Conservation (phyloP, 345 rosid species). For the Populus alba region DNA sequence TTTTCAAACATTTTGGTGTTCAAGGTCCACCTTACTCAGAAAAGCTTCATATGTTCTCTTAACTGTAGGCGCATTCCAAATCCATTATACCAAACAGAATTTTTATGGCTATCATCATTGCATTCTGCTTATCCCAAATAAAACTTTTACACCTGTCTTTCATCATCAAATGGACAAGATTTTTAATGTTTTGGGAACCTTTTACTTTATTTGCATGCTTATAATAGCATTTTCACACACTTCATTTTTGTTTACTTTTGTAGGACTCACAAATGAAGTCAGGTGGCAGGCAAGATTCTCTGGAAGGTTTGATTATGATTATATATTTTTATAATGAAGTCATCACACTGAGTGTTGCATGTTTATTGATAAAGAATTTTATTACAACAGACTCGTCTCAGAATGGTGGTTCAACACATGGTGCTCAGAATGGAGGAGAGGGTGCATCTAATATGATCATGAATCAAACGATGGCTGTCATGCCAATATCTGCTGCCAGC, state of each 20-base stretch:
- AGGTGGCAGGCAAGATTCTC: constrained; percentile 69
- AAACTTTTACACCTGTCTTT: neutral
- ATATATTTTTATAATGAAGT: neutral
- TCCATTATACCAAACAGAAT: neutral
- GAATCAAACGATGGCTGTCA: constrained; percentile 49
- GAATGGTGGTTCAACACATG: constrained; percentile 67
- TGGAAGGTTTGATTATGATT: constrained; percentile 51
- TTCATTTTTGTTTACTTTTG: constrained; percentile 14
- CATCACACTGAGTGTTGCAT: neutral
- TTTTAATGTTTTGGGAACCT: neutral
- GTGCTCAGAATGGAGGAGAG: constrained; percentile 63
- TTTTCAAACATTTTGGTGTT: too few species aligned
- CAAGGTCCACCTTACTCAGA: too few species aligned
- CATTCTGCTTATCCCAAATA: neutral
- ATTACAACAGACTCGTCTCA: constrained; percentile 63
- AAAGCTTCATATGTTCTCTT: neutral
- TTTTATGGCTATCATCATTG: neutral
- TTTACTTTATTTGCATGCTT: neutral
- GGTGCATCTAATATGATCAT: constrained; percentile 43
- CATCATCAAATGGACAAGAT: neutral
- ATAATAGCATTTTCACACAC: constrained; percentile 1
- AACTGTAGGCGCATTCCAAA: neutral
- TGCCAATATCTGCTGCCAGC: constrained; percentile 64
- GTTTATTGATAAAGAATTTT: constrained; percentile 12
- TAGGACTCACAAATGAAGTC: constrained; percentile 74